Percentiles rank a stretch among this genome's conserved stretches.
These are phyloP conservation scores for Ceriops tagal DNA, from an alignment of 345 rosid species.

Conservation along the genomic window DNA sequence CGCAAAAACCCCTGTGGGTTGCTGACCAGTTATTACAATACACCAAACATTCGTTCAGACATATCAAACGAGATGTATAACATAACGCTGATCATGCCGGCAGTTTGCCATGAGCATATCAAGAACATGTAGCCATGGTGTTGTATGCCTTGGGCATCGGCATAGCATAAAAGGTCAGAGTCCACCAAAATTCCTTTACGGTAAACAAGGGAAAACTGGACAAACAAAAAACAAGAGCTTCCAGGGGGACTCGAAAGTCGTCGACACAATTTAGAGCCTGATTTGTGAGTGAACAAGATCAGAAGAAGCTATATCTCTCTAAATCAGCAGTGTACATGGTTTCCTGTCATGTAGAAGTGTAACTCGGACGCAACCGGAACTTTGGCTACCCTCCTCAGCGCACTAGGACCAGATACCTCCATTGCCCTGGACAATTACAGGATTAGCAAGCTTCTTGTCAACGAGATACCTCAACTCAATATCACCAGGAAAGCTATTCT, in stretches of 20 bases:
- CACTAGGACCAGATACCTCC: not conserved
- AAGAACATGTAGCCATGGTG: too few species aligned
- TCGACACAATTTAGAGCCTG: not conserved
- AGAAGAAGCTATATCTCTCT: not conserved
- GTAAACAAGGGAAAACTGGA: not conserved
- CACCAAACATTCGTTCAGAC: too few species aligned
- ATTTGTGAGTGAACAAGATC: not conserved
- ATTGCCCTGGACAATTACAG: slow-evolving; percentile 10
- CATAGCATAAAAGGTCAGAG: too few species aligned
- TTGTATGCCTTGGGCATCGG: too few species aligned
- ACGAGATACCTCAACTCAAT: slow-evolving; percentile 31
- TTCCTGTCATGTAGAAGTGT: not conserved
- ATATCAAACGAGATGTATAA: too few species aligned
- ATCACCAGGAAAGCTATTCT: slow-evolving; percentile 32
- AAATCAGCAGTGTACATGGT: not conserved
- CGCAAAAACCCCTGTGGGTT: too few species aligned
- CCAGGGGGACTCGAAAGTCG: not conserved
- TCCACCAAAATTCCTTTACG: too few species aligned
- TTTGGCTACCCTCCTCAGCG: too few species aligned
- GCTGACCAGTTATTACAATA: too few species aligned
- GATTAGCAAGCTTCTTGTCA: slow-evolving; percentile 15
- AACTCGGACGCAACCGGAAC: not conserved
- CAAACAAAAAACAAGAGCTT: not conserved
- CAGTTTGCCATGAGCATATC: too few species aligned
- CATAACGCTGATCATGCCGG: too few species aligned